Base-by-base conservation (phyloP, 2,329 filamentous ascomycete genomes). In the Trichoderma lentiforme region DNA sequence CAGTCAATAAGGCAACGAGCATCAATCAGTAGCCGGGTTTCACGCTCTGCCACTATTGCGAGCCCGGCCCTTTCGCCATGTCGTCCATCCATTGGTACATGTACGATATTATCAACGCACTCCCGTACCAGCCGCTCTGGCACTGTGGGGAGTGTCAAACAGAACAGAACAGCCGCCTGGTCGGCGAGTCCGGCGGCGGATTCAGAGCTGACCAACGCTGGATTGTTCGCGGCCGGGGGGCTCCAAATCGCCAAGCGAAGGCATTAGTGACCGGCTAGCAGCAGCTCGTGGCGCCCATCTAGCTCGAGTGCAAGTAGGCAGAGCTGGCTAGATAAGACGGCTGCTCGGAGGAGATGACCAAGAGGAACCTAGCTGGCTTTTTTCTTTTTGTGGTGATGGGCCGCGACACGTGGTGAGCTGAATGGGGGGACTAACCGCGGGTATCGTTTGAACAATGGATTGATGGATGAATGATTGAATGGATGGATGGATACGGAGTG, bases 171-270 rank as follows among this genome's bases (percentile, higher is more conserved):
- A 24, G 66, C 66, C 56, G 58, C 36, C n/a, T 61, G 28, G 53
- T 69, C 66, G 66, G 66, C 66, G 66, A 69, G 56, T 61, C 66
- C 66, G 66, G 66, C n/a, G 47, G 62, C 66, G 66, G 57, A 69
- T 69, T 62, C 66, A 61, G 26, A 47, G 66, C 56, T 69, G 66
- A 69, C 66, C 66, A 61, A 69, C 66, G 36, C 34, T 53, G 47
- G n/a, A 53, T 53, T 53, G 47, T 11, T 24, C 47, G 47, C 47
- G 47, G 47, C 28, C 43, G 28, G 21, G 34, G 62, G 63, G n/a
- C 28, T 65, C 34, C 28, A 28, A 28, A 60, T 43, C 39, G 56
- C 65, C 65, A 67, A 68, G 34, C 34, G 65, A 60, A 43, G 34
- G 26, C n/a, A 30, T 68, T 68, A 60, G 66, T 47, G 56, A 47